A percentile compares a stretch with the other conserved stretches of the same genome.
Evolutionary conservation across 148 eudicot species (phyloP).

Genomic region (Polygonum aviculare): DNA sequence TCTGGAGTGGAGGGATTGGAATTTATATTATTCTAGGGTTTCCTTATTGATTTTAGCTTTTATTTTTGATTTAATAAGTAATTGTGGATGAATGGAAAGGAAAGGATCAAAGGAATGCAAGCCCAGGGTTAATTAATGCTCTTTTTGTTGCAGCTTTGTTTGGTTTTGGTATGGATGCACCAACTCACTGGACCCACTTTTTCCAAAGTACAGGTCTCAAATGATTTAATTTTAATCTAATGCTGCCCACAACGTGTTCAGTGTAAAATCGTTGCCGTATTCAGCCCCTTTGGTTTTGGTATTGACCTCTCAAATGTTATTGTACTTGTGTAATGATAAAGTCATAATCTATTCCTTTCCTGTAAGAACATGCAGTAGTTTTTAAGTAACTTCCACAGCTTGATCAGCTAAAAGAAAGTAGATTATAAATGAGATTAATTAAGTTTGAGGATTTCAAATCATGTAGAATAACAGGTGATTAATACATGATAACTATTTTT

Average conservation of each 20-base stretch:
- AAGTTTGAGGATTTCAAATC: neutral
- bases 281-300: no score
- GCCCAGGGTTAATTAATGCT: no score
- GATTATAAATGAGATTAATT: neutral
- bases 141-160: neutral
- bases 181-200: neutral
- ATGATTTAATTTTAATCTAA: neutral
- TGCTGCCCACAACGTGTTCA: no score
- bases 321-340: no score
- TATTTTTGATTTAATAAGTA: neutral
- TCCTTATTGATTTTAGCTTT: neutral
- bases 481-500: neutral
- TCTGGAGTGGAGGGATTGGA: neutral
- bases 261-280: no score
- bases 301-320: no score
- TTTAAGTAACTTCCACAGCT: no score
- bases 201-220: slow-evolving; percentile 3
- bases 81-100: no score
- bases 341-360: no score
- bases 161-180: slow-evolving; percentile 1
- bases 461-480: neutral
- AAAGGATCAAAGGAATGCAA: no score
- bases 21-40: neutral
- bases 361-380: no score
- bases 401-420: neutral